phyloP scores from a whole-genome alignment of 2,329 filamentous ascomycete genomes.

The Graphiopsis chlorocephala region DNA sequence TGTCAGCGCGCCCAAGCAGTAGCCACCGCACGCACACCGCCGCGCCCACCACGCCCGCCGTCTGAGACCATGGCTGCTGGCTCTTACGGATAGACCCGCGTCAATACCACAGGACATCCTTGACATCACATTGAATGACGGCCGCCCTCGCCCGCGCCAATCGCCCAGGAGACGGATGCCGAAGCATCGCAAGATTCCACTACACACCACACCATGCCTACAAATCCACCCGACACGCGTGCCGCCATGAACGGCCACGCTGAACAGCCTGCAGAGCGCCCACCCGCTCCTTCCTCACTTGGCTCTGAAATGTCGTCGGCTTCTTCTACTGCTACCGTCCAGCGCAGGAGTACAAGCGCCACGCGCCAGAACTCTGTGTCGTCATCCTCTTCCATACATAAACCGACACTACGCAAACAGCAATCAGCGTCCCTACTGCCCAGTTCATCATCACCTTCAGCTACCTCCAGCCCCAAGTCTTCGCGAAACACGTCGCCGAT shows the following conservation, averaged over 20 bases:
- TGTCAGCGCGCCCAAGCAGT: neutral
- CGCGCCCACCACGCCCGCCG: conserved; percentile 16
- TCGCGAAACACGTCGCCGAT: conserved; percentile 49
- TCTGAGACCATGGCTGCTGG: conserved; percentile 14
- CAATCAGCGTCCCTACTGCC: conserved; percentile 31
- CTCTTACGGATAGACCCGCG: conserved; percentile 9
- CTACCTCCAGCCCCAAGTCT: conserved; percentile 43
- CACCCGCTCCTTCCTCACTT: neutral
- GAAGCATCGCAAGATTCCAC: conserved; percentile 1
- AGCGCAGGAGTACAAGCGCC: conserved; percentile 10
- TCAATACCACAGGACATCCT: conserved; percentile 11
- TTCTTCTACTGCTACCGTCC: conserved; percentile 11
- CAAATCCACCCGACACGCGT: conserved; percentile 1
- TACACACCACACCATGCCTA: conserved; percentile 5
- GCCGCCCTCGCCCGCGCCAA: neutral
- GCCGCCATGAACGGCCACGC: conserved; percentile 1
- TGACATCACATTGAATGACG: conserved; percentile 11
- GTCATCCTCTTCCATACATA: conserved; percentile 18
- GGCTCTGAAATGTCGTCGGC: conserved; percentile 8
- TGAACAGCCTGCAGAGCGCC: conserved; percentile 2
- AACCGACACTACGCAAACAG: conserved; percentile 24
- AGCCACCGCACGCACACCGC: conserved; percentile 10
- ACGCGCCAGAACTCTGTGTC: conserved; percentile 16
- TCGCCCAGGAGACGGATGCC: conserved; percentile 3
- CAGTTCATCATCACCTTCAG: conserved; percentile 33